phyloP scores from a whole-genome alignment of 1,284 basidiomycete genomes.

The Heterobasidion annosum region DNA sequence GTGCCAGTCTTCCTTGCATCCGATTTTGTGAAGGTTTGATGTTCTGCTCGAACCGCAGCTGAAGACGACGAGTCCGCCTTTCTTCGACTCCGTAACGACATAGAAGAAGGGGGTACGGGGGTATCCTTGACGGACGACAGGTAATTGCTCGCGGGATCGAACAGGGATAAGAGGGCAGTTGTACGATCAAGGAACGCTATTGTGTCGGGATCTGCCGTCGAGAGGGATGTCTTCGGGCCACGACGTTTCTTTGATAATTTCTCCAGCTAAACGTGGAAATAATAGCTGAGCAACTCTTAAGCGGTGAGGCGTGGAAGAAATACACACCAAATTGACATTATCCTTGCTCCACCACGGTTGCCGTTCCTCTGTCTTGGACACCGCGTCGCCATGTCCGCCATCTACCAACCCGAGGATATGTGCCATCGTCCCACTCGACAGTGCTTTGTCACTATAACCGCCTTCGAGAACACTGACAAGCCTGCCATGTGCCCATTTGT shows the following conservation, averaged over 20 bases:
- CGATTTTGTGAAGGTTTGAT: not conserved
- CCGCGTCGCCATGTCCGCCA: not conserved
- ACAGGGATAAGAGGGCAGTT: conserved; percentile 4
- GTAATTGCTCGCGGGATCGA: conserved; percentile 6
- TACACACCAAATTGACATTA: conserved; percentile 57
- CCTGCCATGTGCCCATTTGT: conserved; percentile 59
- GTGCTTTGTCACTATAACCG: conserved; percentile 86
- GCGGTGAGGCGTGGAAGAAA: not conserved
- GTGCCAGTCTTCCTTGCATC: not conserved
- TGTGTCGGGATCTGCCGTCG: not conserved
- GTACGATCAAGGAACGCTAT: conserved; percentile 10
- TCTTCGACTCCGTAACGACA: conserved; percentile 11
- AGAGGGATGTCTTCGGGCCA: conserved; percentile 13
- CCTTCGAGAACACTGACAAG: conserved; percentile 89
- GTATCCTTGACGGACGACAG: not conserved
- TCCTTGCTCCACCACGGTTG: conserved; percentile 63
- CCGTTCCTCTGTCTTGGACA: conserved; percentile 20
- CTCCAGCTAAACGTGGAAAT: conserved; percentile 46
- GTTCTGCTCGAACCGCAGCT: not conserved
- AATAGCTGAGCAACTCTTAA: too few relatives aligned
- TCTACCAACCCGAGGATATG: conserved; percentile 65
- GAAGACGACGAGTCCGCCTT: not conserved
- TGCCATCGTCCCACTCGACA: conserved; percentile 76
- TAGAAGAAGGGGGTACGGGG: conserved; percentile 7
- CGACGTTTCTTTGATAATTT: conserved; percentile 57